These are phyloP conservation scores for Atalantia buxifolia DNA, from an alignment of 345 rosid species.

Conservation along the genomic window DNA sequence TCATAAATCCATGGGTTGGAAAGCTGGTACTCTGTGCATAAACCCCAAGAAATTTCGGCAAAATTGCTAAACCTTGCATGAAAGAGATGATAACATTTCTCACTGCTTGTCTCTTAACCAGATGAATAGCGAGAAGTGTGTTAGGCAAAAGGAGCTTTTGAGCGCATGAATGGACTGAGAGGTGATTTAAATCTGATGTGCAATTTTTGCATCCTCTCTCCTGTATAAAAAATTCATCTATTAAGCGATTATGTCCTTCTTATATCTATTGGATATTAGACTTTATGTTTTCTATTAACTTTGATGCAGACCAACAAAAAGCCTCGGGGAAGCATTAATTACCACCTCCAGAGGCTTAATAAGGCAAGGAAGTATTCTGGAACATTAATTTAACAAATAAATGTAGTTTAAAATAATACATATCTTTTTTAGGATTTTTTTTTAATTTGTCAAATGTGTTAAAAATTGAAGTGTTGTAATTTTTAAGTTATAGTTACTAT, in stretches of 20 bases:
- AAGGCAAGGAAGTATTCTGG: conserved; percentile 48
- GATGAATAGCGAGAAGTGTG: conserved; percentile 52
- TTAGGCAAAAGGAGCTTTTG: conserved; percentile 52
- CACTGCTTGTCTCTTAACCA: conserved; percentile 60
- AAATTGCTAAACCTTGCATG: conserved; percentile 74
- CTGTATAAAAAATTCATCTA: too few species aligned
- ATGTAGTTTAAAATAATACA: neutral
- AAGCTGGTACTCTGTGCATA: conserved; percentile 55
- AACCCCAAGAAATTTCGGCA: conserved; percentile 62
- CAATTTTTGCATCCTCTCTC: neutral
- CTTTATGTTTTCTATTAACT: neutral
- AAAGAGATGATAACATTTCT: conserved; percentile 71
- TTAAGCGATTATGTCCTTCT: too few species aligned
- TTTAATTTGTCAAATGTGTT: too few species aligned
- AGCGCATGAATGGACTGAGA: conserved; percentile 65
- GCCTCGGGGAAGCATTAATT: conserved; percentile 73
- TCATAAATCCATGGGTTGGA: conserved; percentile 54
- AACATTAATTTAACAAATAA: neutral
- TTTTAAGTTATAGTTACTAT: too few species aligned
- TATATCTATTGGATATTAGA: neutral
- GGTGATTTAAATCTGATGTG: conserved; percentile 26
- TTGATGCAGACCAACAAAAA: conserved; percentile 48
- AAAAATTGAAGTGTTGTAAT: too few species aligned
- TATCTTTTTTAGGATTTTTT: neutral
- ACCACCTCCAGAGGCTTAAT: conserved; percentile 79